Conservation (phyloP, 2,329 filamentous ascomycete genomes). For the Claviceps purpurea region DNA sequence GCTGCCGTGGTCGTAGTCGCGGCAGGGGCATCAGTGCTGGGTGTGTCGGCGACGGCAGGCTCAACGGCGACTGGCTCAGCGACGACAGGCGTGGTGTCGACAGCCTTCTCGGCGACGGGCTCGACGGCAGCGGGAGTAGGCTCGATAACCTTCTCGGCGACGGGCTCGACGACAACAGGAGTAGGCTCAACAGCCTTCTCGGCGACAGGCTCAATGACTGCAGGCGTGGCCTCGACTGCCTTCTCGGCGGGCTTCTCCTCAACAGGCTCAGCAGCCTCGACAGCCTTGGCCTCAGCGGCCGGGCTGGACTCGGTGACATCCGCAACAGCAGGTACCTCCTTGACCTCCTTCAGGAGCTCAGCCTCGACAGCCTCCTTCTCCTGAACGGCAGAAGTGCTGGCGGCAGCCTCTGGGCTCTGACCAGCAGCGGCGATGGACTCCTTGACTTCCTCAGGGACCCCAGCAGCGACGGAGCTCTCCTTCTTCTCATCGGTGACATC, state of each 20-base stretch:
- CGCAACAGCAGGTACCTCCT: constrained; percentile 22
- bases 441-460: constrained; percentile 43
- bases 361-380: constrained; percentile 65
- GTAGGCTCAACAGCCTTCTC: neutral
- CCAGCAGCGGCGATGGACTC: constrained; percentile 45
- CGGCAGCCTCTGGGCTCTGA: constrained; percentile 55
- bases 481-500: constrained; percentile 23
- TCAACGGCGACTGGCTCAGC: neutral
- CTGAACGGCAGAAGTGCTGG: constrained; percentile 51
- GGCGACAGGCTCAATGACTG: neutral
- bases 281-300: constrained; percentile 8
- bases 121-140: neutral
- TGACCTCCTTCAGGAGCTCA: constrained; percentile 56
- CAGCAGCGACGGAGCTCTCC: constrained; percentile 31
- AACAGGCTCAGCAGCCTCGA: constrained; percentile 7
- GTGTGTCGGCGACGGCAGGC: neutral
- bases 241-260: constrained; percentile 8
- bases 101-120: neutral
- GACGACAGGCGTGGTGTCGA: neutral
- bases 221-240: constrained; percentile 6
- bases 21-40: neutral
- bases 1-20: constrained; percentile 6
- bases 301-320: constrained; percentile 4
- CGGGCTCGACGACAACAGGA: neutral
- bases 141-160: neutral